A percentile compares a stretch with the other conserved stretches of the same genome.
Conservation (phyloP, 371 early-diverging fungal genomes). For the Mucor circinelloides region DNA sequence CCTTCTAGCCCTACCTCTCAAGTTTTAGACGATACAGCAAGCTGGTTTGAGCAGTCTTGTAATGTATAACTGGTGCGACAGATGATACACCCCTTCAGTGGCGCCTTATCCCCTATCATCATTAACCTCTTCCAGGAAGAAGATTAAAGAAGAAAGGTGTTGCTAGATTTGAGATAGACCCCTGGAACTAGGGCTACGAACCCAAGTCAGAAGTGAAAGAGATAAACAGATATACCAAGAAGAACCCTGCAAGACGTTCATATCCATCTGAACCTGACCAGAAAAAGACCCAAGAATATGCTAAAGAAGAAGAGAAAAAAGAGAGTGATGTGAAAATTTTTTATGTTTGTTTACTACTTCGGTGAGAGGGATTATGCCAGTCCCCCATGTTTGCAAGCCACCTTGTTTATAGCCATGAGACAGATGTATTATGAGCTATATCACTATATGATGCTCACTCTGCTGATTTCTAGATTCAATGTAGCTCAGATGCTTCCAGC, state of each 20-base stretch:
- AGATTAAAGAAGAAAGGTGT: background rate
- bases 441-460: no score
- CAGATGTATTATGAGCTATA: no score
- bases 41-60: background rate
- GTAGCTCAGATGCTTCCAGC: no score
- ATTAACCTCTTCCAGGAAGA: background rate
- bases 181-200: background rate
- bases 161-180: background rate
- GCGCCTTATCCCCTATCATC: background rate
- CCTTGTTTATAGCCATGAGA: no score
- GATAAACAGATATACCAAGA: no score
- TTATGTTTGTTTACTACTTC: no score
- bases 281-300: background rate
- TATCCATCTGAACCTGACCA: background rate
- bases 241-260: background rate
- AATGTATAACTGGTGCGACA: background rate
- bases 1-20: no score
- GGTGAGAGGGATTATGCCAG: no score
- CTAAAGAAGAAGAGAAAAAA: no score
- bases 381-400: no score
- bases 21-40: background rate
- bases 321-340: no score
- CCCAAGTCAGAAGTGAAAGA: background rate
- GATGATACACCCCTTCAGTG: background rate
- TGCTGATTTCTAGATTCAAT: no score